Percentiles rank a stretch among this genome's conserved stretches.
phyloP scores from a whole-genome alignment of 2,329 filamentous ascomycete genomes.

The Zelopaecilomyces penicillatus region DNA sequence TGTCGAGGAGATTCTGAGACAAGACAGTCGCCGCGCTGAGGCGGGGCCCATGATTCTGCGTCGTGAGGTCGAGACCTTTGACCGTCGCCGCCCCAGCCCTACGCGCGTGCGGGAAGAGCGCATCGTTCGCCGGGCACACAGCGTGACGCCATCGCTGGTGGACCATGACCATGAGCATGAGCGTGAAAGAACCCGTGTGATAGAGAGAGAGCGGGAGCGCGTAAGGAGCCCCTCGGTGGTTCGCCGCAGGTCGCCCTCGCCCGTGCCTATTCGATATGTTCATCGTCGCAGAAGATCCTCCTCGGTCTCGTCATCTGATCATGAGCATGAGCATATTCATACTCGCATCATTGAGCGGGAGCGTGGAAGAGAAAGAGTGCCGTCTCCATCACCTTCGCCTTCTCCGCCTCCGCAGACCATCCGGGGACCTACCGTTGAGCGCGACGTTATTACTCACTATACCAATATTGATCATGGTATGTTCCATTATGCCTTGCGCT shows the following conservation, averaged over 20 bases:
- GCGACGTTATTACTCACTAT: slow-evolving; percentile 85
- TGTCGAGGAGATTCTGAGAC: slow-evolving; percentile 34
- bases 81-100: slow-evolving; percentile 40
- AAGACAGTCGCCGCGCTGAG: slow-evolving; percentile 33
- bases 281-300: slow-evolving; percentile 30
- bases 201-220: slow-evolving; percentile 33
- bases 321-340: slow-evolving; percentile 38
- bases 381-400: slow-evolving; percentile 45
- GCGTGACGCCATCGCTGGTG: slow-evolving; percentile 29
- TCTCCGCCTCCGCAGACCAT: slow-evolving; percentile 58
- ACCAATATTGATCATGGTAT: slow-evolving; percentile 79
- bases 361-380: slow-evolving; percentile 29
- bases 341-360: slow-evolving; percentile 42
- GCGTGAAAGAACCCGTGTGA: slow-evolving; percentile 25
- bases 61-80: slow-evolving; percentile 47
- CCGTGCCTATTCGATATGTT: slow-evolving; percentile 27
- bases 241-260: slow-evolving; percentile 18
- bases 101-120: slow-evolving; percentile 34
- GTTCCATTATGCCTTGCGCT: slow-evolving; percentile 16
- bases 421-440: slow-evolving; percentile 70
- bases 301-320: slow-evolving; percentile 29
- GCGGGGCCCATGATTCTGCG: slow-evolving; percentile 46
- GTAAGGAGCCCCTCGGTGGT: slow-evolving; percentile 29
- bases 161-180: slow-evolving; percentile 26
- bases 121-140: slow-evolving; percentile 34